Evolutionary conservation across 2,329 filamentous ascomycete species (phyloP).

Genomic region (Colletotrichum gigasporum): DNA sequence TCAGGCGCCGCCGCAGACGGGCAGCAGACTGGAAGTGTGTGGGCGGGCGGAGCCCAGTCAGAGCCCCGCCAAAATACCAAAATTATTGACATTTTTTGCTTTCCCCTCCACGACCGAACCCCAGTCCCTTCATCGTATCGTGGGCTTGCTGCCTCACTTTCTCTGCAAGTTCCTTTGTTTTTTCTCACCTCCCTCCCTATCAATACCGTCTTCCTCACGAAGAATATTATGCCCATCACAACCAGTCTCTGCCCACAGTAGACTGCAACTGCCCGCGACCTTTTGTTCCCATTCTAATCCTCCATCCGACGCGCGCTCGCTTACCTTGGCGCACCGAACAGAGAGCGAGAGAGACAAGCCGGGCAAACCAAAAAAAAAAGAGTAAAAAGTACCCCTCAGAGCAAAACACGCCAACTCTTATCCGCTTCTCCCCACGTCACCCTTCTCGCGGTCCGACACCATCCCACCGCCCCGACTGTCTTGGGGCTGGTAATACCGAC

Average conservation of each 20-base stretch:
- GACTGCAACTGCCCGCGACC: conserved; percentile 14
- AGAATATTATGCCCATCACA: conserved; percentile 10
- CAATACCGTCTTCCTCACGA: background rate
- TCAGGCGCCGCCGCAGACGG: no score
- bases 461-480: conserved; percentile 28
- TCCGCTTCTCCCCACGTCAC: conserved; percentile 26
- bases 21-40: background rate
- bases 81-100: conserved; percentile 31
- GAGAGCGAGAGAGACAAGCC: background rate
- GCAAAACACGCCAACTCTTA: conserved; percentile 27
- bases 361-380: conserved; percentile 16
- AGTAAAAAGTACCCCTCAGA: conserved; percentile 28
- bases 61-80: conserved; percentile 31
- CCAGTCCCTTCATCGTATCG: conserved; percentile 21
- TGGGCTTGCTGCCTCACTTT: conserved; percentile 30
- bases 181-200: background rate
- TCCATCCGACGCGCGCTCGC: conserved; percentile 14
- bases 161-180: conserved; percentile 25
- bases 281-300: conserved; percentile 1
- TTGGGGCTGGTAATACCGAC: conserved; percentile 22
- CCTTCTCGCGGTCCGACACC: conserved; percentile 17
- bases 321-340: conserved; percentile 14
- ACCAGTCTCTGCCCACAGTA: conserved; percentile 6
- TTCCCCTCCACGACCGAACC: conserved; percentile 27
- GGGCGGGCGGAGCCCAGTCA: background rate